Base-by-base conservation (phyloP, 352 stramenopile species). In the Globisporangium radiosum region DNA sequence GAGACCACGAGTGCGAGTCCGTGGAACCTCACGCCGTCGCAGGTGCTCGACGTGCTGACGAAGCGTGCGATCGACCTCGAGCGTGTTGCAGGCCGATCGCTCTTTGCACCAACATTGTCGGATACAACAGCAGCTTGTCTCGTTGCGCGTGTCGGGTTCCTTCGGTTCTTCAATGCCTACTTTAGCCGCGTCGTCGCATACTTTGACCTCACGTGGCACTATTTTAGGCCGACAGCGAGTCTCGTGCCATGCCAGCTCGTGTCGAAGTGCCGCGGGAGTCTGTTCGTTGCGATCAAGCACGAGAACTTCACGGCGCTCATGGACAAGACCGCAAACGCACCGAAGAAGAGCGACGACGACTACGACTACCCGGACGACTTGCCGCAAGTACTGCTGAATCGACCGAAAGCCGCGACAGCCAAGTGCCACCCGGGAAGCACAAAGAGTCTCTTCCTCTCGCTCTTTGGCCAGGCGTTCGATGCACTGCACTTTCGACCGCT, bases 301-400 rank as follows among this genome's bases (percentile, higher is more conserved):
- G 53, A 76, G 0, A 71, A 95, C 9, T 87, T 96, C 62, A 80
- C 73, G 1, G 49, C 69, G 9, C 45, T 95, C 2, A 80, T 96
- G 62, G 74, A 88, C 38, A 78, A 75, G 15, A 97, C 89, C 4
- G 69, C 84, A 3, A 94, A 88, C 36, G 70, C 79, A 0, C 71
- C 87, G 0, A 89, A 87, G 42, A 87, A 85, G 57, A 73, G 81
- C 1, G 90, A 97, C 38, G 90, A 97, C 60, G 90, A 97, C 63
- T 97, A 97, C 62, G 90, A 97, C 47, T 97, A 97, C 60, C 90
- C 90, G 0, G 86, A 96, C 39, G 87, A 97, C 49, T 57, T 97
- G 14, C 84, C 87, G 0, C 78, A 92, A 15, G 59, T 97, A 11
- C 61, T 87, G 38, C 68, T 97, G 9, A 96, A 97, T 51, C 83